Evolutionary conservation across 768 basidiomycete genomes (phyloP).

Genomic region (Dictyophora rubrovolvata): DNA sequence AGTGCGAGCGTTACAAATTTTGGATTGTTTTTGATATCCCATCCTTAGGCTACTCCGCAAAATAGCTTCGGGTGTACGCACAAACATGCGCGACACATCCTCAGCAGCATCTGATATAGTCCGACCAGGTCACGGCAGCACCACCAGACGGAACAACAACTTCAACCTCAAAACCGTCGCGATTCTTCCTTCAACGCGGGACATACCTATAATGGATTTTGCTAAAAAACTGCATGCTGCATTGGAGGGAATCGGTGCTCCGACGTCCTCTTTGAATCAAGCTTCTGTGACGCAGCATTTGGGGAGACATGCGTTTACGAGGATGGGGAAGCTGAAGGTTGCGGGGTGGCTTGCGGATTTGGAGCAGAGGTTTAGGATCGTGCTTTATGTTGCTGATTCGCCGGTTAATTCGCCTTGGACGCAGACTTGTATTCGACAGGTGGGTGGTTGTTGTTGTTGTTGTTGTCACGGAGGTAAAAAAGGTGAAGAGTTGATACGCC

Average conservation of each 20-base stretch:
- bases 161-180: constrained; percentile 91
- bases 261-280: constrained; percentile 89
- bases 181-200: constrained; percentile 76
- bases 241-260: constrained; percentile 86
- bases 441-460: too few species aligned
- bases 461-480: too few species aligned
- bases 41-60: constrained; percentile 57
- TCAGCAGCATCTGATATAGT: background rate
- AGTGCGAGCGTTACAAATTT: background rate
- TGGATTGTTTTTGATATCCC: background rate
- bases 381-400: constrained; percentile 94
- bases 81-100: constrained; percentile 40
- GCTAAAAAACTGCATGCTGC: constrained; percentile 81
- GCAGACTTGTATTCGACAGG: constrained; percentile 94
- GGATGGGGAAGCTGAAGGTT: constrained; percentile 96
- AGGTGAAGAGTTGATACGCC: too few species aligned
- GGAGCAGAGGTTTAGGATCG: constrained; percentile 87
- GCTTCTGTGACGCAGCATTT: constrained; percentile 86
- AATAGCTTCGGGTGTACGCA: constrained; percentile 87
- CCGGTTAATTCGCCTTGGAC: constrained; percentile 96
- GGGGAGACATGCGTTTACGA: constrained; percentile 88
- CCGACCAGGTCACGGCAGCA: constrained; percentile 35
- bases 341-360: constrained; percentile 91
- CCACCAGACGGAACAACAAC: constrained; percentile 57
- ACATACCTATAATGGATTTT: constrained; percentile 83